phyloP scores from a whole-genome alignment of 345 rosid genomes.

The Eucalyptus caleyi region DNA sequence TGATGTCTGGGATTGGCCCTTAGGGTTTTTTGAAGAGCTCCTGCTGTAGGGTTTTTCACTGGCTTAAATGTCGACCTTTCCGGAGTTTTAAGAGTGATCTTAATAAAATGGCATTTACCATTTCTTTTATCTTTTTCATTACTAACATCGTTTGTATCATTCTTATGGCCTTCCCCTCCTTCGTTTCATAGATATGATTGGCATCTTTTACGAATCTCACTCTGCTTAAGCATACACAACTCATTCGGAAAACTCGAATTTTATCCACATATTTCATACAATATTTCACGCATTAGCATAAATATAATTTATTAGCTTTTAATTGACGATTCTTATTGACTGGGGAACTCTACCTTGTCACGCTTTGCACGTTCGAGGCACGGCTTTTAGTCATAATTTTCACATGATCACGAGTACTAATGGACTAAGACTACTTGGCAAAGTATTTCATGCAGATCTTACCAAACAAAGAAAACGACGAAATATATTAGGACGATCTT shows the following conservation, averaged over 20 bases:
- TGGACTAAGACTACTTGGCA: neutral
- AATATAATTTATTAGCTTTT: neutral
- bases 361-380: rapidly evolving
- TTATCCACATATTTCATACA: neutral
- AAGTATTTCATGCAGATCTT: neutral
- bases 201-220: neutral
- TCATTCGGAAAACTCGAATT: rapidly evolving
- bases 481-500: neutral
- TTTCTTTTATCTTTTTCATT: too few relatives aligned
- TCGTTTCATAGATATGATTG: rapidly evolving
- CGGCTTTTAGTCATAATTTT: neutral
- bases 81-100: neutral
- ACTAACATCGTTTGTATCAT: neutral
- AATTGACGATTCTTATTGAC: neutral
- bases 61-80: neutral
- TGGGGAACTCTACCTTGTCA: neutral
- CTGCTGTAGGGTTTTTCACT: neutral
- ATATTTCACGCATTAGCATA: neutral
- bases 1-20: neutral
- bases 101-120: neutral
- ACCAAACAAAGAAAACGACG: neutral
- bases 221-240: neutral
- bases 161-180: neutral
- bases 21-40: neutral
- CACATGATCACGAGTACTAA: neutral